phyloP scores from a whole-genome alignment of 768 basidiomycete genomes.

The Sutorius australiensis region DNA sequence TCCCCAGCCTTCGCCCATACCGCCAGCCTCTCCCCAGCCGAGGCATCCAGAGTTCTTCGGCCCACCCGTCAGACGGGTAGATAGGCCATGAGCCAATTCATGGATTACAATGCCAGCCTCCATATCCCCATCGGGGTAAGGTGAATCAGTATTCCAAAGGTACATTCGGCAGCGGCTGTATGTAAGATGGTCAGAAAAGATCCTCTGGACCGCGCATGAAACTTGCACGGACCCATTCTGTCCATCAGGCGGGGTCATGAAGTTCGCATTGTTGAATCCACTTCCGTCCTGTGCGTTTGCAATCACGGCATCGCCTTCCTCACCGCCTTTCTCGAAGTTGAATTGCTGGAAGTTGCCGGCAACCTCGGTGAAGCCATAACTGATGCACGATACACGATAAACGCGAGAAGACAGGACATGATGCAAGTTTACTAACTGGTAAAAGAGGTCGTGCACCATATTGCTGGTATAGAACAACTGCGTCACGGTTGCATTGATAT shows the following conservation, averaged over 20 bases:
- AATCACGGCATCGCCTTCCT: conserved; percentile 86
- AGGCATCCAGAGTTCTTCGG: conserved; percentile 90
- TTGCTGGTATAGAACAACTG: conserved; percentile 89
- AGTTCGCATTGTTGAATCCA: conserved; percentile 91
- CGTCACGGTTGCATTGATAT: conserved; percentile 82
- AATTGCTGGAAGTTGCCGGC: conserved; percentile 97
- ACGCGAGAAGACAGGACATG: neutral
- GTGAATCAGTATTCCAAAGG: conserved; percentile 87
- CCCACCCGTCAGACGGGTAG: conserved; percentile 92
- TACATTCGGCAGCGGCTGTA: conserved; percentile 85
- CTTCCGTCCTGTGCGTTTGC: conserved; percentile 94
- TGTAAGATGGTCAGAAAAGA: neutral
- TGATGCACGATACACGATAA: conserved; percentile 28
- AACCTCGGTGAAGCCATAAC: conserved; percentile 88
- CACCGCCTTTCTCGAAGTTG: conserved; percentile 91
- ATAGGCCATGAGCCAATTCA: conserved; percentile 84
- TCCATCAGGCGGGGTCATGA: conserved; percentile 81
- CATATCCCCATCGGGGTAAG: conserved; percentile 91
- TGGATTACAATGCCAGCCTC: conserved; percentile 98
- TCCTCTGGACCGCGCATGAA: neutral
- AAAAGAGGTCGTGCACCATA: conserved; percentile 78
- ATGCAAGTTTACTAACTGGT: conserved; percentile 42
- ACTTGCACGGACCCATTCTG: conserved; percentile 55
- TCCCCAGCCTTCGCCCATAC: conserved; percentile 99
- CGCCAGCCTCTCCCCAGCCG: conserved; percentile 93